These are phyloP conservation scores for Coemansia sp. DNA, from an alignment of 192 early-diverging fungal species.

Conservation along the genomic window DNA sequence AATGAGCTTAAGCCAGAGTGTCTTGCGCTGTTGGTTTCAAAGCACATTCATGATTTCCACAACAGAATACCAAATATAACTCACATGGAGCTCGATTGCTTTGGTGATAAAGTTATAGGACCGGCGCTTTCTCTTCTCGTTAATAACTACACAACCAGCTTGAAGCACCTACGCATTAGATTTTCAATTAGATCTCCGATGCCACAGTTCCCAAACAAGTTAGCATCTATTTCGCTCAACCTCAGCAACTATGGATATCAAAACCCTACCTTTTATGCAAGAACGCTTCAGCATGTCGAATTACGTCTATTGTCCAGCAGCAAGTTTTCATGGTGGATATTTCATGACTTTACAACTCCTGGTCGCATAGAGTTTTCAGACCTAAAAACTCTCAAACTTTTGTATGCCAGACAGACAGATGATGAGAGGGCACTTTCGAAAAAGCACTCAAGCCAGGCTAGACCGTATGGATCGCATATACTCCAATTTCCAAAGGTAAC, in stretches of 20 bases:
- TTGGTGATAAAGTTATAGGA: neutral
- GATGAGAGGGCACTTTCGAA: neutral
- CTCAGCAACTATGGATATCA: neutral
- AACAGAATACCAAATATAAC: neutral
- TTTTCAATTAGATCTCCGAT: neutral
- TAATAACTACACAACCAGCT: neutral
- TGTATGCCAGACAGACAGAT: neutral
- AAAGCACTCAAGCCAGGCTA: neutral
- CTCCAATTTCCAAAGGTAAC: neutral
- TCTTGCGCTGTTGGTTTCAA: neutral
- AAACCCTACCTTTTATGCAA: neutral
- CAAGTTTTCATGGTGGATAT: neutral
- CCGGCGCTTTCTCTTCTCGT: neutral
- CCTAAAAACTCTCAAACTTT: neutral
- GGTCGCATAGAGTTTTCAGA: neutral
- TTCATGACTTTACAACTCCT: neutral
- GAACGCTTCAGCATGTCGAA: neutral
- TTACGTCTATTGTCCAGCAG: neutral
- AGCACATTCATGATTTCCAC: neutral
- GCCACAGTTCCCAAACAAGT: neutral
- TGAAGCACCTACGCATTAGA: neutral
- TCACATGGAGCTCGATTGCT: neutral
- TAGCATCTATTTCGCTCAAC: neutral
- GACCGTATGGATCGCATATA: neutral
- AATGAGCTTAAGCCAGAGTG: neutral